These are phyloP conservation scores for Anisodus acutangulus DNA, from an alignment of 257 asterid species.

Conservation along the genomic window DNA sequence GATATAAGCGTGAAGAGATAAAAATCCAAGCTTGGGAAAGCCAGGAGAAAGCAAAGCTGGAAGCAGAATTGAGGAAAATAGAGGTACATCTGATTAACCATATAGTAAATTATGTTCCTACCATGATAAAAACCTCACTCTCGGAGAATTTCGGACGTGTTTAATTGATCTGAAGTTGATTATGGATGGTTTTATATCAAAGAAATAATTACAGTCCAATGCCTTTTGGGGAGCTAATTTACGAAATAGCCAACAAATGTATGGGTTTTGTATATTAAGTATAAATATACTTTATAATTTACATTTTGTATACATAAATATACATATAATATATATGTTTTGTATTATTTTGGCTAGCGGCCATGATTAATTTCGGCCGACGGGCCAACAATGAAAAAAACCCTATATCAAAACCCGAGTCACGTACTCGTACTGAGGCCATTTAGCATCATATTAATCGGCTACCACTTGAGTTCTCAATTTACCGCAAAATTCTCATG, in stretches of 20 bases:
- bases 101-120: not conserved
- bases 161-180: not conserved
- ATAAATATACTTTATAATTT: too few relatives aligned
- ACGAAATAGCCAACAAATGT: too few relatives aligned
- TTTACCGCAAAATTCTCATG: not conserved
- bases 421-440: not conserved
- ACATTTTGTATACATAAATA: too few relatives aligned
- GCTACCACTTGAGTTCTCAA: not conserved
- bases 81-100: conserved; percentile 56
- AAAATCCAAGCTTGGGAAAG: conserved; percentile 97
- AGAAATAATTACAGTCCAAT: too few relatives aligned
- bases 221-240: too few relatives aligned
- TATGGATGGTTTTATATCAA: not conserved
- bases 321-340: too few relatives aligned
- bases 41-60: conserved; percentile 87
- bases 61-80: conserved; percentile 93
- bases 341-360: too few relatives aligned
- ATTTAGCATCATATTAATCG: not conserved
- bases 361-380: too few relatives aligned
- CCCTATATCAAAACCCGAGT: not conserved
- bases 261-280: too few relatives aligned
- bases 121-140: not conserved
- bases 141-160: not conserved
- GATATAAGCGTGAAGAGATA: conserved; percentile 89
- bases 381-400: too few relatives aligned